Base-by-base conservation (phyloP, 495 filamentous ascomycete genomes). In the Podospora pseudoanserina region DNA sequence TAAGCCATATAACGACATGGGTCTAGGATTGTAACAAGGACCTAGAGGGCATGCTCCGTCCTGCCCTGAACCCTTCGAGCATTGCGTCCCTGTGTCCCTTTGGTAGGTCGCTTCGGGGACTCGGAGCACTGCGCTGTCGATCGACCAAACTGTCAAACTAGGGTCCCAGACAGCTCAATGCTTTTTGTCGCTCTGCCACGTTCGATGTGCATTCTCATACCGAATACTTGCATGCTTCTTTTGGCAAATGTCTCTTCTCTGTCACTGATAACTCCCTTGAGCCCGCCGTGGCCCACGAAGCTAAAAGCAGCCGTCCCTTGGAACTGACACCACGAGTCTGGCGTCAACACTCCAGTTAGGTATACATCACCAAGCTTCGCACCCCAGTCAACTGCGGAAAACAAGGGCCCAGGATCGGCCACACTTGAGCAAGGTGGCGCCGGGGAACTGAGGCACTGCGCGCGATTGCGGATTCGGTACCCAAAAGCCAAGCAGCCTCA, bases 391-490 rank as follows among this genome's bases (percentile, higher is more conserved):
- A 49, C 13, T 13, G 7, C 9, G 39, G 39, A 49, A 32, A 0
- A 5, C 9, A 49, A 49, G 39, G 5, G 9, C 9, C 39, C 39
- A 9, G 5, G 39, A 49, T 18, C 15, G 39, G 6, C 7, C 15
- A 49, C 39, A 3, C 39, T 49, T 49, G 39, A 16, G 5, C 2
- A 11, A 49, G n/a, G 55, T 58, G 55, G 18, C 55, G 55, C 19
- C 55, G 19, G n/a, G 55, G 55, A 58, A 26, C 55, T 58, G 55
- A 58, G 55, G 55, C 9, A 58, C n/a, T 58, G 55, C 23, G 23
- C 55, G 1, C 55, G 5, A 58, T 58, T 18, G 55, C n/a, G 55
- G n/a, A 26, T 58, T 19, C 39, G 39, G 39, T 58, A 26, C 55
- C n/a, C n/a, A 19, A 57, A 23, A 26, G 23, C 55, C n/a, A 58